Conservation (phyloP, 148 eudicot species). For the Rhododendron ferrugineum region DNA sequence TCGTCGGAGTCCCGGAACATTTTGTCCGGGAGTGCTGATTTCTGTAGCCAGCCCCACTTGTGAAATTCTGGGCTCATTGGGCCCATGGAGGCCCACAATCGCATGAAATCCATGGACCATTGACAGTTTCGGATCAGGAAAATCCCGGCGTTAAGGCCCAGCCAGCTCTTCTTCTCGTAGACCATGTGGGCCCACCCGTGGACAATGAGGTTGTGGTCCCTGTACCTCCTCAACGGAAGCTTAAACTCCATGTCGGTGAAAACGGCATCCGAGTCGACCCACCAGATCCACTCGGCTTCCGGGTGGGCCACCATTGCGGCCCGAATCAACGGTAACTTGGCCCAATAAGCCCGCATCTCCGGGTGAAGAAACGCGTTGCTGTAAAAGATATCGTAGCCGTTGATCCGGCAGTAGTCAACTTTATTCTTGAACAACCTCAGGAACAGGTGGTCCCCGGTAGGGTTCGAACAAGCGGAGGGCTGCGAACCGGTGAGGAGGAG, state of each 20-base stretch:
- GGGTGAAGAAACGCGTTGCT: conserved; percentile 27
- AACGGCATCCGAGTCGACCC: conserved; percentile 47
- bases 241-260: conserved; percentile 66
- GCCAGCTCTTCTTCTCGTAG: conserved; percentile 59
- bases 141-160: conserved; percentile 80
- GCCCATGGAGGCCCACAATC: conserved; percentile 67
- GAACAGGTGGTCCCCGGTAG: conserved; percentile 21
- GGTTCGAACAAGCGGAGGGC: conserved; percentile 13
- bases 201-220: conserved; percentile 50
- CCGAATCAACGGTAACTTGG: conserved; percentile 26
- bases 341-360: conserved; percentile 33
- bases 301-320: conserved; percentile 55
- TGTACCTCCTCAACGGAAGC: conserved; percentile 54
- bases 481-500: conserved; percentile 18
- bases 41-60: conserved; percentile 57
- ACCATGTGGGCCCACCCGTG: conserved; percentile 64
- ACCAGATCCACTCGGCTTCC: conserved; percentile 44
- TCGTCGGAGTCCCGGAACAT: conserved; percentile 62
- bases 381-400: conserved; percentile 34
- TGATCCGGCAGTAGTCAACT: conserved; percentile 30
- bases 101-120: conserved; percentile 79
- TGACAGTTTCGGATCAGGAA: conserved; percentile 82
- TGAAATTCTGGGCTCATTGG: conserved; percentile 50
- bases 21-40: conserved; percentile 48
- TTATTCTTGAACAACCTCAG: conserved; percentile 33